Percentiles rank a stretch among this genome's conserved stretches.
phyloP scores from a whole-genome alignment of 2,329 filamentous ascomycete genomes.

The Penicillium rolfsii region DNA sequence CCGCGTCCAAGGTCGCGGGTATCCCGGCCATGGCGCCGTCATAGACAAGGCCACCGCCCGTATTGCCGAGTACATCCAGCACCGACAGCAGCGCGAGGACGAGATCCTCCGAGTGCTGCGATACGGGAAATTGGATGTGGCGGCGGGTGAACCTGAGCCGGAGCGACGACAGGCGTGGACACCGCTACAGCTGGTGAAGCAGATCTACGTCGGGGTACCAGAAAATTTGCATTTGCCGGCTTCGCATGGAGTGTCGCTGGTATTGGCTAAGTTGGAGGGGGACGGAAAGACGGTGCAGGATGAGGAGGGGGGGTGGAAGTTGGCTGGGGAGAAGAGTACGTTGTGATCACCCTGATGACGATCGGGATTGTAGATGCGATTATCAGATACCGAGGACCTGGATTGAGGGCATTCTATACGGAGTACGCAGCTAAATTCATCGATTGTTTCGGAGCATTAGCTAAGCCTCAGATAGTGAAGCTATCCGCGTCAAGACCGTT shows the following conservation, averaged over 20 bases:
- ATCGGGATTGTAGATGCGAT: not conserved
- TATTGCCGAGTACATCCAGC: slow-evolving; percentile 80
- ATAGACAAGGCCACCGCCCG: slow-evolving; percentile 72
- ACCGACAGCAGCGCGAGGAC: slow-evolving; percentile 76
- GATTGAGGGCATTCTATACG: not conserved
- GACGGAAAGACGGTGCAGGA: slow-evolving; percentile 68
- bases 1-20: slow-evolving; percentile 66
- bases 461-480: not conserved
- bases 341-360: slow-evolving; percentile 25
- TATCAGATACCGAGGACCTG: not conserved
- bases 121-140: slow-evolving; percentile 43
- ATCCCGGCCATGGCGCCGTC: slow-evolving; percentile 85
- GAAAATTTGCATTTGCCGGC: slow-evolving; percentile 76
- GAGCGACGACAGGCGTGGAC: slow-evolving; percentile 58
- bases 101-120: slow-evolving; percentile 71
- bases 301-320: slow-evolving; percentile 35
- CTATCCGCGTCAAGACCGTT: not conserved
- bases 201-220: slow-evolving; percentile 81
- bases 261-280: slow-evolving; percentile 74
- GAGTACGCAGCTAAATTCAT: not conserved
- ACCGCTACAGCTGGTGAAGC: slow-evolving; percentile 80
- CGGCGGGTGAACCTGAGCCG: slow-evolving; percentile 39
- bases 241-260: slow-evolving; percentile 73
- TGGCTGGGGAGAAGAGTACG: slow-evolving; percentile 35
- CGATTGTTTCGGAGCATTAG: not conserved